phyloP scores from a whole-genome alignment of 208 protist species.

The Crithidia fasciculata region DNA sequence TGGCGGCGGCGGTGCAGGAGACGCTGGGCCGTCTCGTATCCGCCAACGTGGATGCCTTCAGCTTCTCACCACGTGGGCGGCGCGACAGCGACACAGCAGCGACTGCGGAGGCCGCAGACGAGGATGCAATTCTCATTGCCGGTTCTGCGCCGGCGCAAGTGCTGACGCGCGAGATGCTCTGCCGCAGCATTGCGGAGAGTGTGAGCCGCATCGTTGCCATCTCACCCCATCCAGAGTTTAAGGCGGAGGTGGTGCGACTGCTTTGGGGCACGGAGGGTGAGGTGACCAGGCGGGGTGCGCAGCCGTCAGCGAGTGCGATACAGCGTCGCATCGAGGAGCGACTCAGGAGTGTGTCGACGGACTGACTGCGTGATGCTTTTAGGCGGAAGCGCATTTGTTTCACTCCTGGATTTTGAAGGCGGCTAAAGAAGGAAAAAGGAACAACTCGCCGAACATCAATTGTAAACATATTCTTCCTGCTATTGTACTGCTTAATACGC shows the following conservation, averaged over 20 bases:
- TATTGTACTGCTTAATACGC: not conserved
- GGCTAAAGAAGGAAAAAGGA: not conserved
- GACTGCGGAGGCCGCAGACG: not conserved
- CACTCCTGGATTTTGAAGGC: not conserved
- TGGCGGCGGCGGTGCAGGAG: slow-evolving; percentile 41
- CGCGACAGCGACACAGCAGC: not conserved
- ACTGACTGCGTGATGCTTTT: not conserved
- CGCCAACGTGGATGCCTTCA: slow-evolving; percentile 60
- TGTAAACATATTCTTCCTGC: slow-evolving; percentile 1
- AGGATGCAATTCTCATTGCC: no score
- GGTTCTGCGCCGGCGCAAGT: not conserved
- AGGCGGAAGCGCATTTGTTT: no score
- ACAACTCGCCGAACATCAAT: not conserved
- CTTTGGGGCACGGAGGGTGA: slow-evolving; percentile 25
- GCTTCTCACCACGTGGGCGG: slow-evolving; percentile 9
- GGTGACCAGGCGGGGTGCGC: not conserved
- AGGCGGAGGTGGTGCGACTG: slow-evolving; percentile 59
- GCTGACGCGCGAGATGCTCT: slow-evolving; percentile 30
- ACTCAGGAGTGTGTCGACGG: not conserved
- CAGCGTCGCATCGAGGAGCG: slow-evolving; percentile 27
- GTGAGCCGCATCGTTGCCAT: slow-evolving; percentile 52
- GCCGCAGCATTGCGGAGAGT: slow-evolving; percentile 68
- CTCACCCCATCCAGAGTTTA: slow-evolving; percentile 57
- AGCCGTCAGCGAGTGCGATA: slow-evolving; percentile 2
- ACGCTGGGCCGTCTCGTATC: slow-evolving; percentile 48